A percentile compares a stretch with the other conserved stretches of the same genome.
phyloP scores from a whole-genome alignment of 345 rosid species.

The Eucalyptus paniculata region DNA sequence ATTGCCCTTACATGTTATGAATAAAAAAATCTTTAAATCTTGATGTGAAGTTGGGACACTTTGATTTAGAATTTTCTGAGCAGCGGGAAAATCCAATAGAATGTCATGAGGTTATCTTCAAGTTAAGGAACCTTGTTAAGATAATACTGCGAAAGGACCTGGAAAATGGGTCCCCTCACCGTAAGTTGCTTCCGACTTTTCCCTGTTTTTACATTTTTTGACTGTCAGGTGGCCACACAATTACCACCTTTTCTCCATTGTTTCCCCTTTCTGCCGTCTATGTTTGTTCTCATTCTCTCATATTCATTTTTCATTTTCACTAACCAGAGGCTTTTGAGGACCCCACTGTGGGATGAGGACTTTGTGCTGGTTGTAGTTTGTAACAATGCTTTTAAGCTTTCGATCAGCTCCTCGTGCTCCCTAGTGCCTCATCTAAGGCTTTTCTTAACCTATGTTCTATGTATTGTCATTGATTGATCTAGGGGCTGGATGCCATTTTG shows the following conservation, averaged over 20 bases:
- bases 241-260: neutral
- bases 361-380: neutral
- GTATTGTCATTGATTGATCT: neutral
- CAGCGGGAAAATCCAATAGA: neutral
- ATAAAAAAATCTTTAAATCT: neutral
- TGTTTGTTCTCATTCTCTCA: neutral
- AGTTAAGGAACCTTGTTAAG: neutral
- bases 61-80: neutral
- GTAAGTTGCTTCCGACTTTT: neutral
- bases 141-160: neutral
- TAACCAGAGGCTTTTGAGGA: neutral
- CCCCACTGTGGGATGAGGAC: neutral
- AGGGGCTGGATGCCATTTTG: neutral
- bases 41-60: neutral
- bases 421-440: neutral
- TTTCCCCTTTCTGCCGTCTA: neutral
- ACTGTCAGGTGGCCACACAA: neutral
- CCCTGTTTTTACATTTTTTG: neutral
- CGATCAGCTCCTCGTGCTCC: neutral
- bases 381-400: neutral
- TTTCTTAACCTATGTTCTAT: neutral
- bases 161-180: neutral
- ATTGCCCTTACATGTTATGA: neutral
- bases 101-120: neutral
- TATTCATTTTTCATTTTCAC: neutral